Percentiles rank a stretch among this genome's conserved stretches.
These are phyloP conservation scores for Suillus luteus DNA, from an alignment of 768 basidiomycete species.

Conservation along the genomic window DNA sequence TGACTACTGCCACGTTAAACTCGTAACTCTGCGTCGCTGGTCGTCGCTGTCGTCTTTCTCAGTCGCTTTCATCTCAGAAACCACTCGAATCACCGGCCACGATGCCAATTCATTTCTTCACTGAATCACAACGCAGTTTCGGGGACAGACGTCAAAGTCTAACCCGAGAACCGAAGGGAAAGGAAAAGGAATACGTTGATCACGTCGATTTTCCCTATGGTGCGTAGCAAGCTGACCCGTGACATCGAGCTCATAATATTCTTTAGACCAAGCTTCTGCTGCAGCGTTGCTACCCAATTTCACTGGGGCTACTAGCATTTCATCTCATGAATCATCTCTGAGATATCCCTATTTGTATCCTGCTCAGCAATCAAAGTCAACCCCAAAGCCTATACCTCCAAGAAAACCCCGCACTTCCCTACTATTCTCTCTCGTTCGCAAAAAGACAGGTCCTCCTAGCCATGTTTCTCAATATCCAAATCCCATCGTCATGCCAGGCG, in stretches of 20 bases:
- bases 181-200: conserved; percentile 4
- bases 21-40: background rate
- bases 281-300: conserved; percentile 14
- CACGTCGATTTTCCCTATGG: background rate
- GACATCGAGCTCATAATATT: background rate
- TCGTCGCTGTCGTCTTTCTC: background rate
- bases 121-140: background rate
- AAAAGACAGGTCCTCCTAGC: conserved; percentile 35
- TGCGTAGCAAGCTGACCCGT: background rate
- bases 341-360: conserved; percentile 1
- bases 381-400: conserved; percentile 6
- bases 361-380: background rate
- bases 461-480: conserved; percentile 37
- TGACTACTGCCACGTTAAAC: conserved; percentile 7
- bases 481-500: conserved; percentile 55
- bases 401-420: conserved; percentile 47
- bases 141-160: background rate
- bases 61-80: conserved; percentile 3
- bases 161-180: conserved; percentile 2
- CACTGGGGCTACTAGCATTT: conserved; percentile 19
- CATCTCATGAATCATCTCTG: conserved; percentile 14
- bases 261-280: conserved; percentile 22
- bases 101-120: conserved; percentile 10
- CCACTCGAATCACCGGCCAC: background rate
- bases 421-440: conserved; percentile 43